Conservation (phyloP, 257 asterid genomes). For the Gentiana dahurica region DNA sequence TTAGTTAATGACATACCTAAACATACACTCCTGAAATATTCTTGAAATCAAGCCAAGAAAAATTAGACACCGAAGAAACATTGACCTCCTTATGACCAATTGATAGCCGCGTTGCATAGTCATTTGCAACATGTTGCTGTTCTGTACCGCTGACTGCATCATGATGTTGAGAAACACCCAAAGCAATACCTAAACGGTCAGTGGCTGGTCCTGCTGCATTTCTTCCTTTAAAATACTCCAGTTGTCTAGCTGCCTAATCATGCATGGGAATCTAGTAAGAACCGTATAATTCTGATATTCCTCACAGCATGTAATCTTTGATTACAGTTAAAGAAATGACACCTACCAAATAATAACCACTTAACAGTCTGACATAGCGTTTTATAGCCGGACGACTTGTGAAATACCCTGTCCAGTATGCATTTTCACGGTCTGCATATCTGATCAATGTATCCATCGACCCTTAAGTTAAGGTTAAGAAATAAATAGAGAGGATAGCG, state of each 20-base stretch:
- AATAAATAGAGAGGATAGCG: not conserved
- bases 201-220: constrained; percentile 50
- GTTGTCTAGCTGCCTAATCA: constrained; percentile 82
- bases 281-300: not conserved
- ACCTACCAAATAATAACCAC: constrained; percentile 78
- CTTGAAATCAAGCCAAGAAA: not conserved
- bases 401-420: constrained; percentile 94
- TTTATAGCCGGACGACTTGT: constrained; percentile 89
- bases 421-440: constrained; percentile 79
- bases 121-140: constrained; percentile 88
- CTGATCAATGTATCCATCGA: constrained; percentile 33
- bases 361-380: constrained; percentile 70
- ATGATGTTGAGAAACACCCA: constrained; percentile 89
- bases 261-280: constrained; percentile 11
- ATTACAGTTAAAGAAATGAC: not conserved
- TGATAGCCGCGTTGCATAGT: constrained; percentile 78
- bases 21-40: too few species aligned
- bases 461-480: constrained; percentile 4
- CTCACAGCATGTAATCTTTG: not conserved
- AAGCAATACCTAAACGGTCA: constrained; percentile 65
- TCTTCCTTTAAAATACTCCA: constrained; percentile 66
- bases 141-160: constrained; percentile 91
- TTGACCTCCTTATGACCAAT: constrained; percentile 82
- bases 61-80: constrained; percentile 1
- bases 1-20: constrained; percentile 4